Conservation (phyloP, 2,329 filamentous ascomycete species). For the Dothistroma pini region DNA sequence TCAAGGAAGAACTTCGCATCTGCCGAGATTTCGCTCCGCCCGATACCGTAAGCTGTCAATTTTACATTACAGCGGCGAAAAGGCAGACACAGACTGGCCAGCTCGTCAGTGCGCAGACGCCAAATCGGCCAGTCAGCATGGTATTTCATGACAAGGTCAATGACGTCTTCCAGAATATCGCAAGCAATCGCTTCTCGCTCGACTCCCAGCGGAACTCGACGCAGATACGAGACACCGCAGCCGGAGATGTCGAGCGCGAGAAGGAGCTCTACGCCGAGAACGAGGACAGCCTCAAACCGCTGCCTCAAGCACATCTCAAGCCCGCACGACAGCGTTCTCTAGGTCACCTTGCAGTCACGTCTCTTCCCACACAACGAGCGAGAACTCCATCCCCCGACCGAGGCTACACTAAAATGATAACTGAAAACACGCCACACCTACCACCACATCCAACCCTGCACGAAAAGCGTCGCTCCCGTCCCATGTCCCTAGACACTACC, state of each 20-base stretch:
- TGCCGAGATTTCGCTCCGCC: conserved; percentile 86
- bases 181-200: conserved; percentile 59
- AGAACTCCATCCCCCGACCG: conserved; percentile 29
- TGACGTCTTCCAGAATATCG: conserved; percentile 80
- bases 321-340: conserved; percentile 25
- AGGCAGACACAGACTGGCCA: conserved; percentile 49
- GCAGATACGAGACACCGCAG: conserved; percentile 75
- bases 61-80: conserved; percentile 82
- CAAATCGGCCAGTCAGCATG: conserved; percentile 62
- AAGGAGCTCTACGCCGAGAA: conserved; percentile 75
- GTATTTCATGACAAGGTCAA: conserved; percentile 83
- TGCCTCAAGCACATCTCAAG: conserved; percentile 57
- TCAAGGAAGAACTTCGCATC: conserved; percentile 88
- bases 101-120: conserved; percentile 50
- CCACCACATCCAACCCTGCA: conserved; percentile 36
- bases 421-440: conserved; percentile 29
- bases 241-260: conserved; percentile 73
- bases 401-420: conserved; percentile 49
- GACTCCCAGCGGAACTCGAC: conserved; percentile 54
- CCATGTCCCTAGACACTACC: conserved; percentile 43
- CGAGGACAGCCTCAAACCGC: conserved; percentile 77
- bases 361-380: neutral
- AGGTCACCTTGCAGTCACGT: conserved; percentile 18
- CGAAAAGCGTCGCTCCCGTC: conserved; percentile 41
- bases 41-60: conserved; percentile 86